Base-by-base conservation (phyloP, 257 asterid genomes). In the Solanum phureja region DNA sequence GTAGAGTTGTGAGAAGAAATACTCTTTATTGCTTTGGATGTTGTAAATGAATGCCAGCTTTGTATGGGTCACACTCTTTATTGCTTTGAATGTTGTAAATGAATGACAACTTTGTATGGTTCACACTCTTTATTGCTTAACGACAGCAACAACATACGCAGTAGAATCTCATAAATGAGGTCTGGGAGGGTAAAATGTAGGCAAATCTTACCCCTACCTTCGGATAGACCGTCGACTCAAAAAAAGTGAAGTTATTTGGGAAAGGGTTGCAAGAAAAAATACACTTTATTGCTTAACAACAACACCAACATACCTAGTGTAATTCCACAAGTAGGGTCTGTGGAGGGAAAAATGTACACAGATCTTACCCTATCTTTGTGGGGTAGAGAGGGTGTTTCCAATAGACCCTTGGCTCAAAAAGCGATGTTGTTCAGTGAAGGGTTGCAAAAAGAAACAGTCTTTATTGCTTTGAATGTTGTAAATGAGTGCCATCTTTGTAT, bases 221-320 rank as follows among this genome's bases (percentile, higher is more conserved):
- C 1, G 7, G 31, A 62, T 62, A 62, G 71, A n/a, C 3, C 8
- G 0, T 62, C 13, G 2, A 1, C 4, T 10, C 1, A n/a, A 10
- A n/a, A n/a, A 64, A n/a, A 2, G 29, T 0, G 1, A 62, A 23
- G 33, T 62, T 62, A 62, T n/a, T 62, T 11, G 33, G 71, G 31
- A 4, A 24, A 64, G 16, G 71, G 16, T 64, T 64, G 71, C 71
- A 64, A 64, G 71, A 64, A 31, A 1, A 0, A 19, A 58, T 58
- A 58, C 24, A 0, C 66, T 58, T 58, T 58, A 58, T 58, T 58
- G 24, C 24, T 58, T 58, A 58, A 19, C 24, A 58, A 58, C 66
- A 19, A 58, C 11, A 19, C 24, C 2, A 24, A 66, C 18, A 11
- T 66, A 12, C 73, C 3, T 6, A n/a, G 31, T 66, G 34, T 24